Base-by-base conservation (phyloP, 331 rosid genomes). In the Erythrophleum ivorense region DNA sequence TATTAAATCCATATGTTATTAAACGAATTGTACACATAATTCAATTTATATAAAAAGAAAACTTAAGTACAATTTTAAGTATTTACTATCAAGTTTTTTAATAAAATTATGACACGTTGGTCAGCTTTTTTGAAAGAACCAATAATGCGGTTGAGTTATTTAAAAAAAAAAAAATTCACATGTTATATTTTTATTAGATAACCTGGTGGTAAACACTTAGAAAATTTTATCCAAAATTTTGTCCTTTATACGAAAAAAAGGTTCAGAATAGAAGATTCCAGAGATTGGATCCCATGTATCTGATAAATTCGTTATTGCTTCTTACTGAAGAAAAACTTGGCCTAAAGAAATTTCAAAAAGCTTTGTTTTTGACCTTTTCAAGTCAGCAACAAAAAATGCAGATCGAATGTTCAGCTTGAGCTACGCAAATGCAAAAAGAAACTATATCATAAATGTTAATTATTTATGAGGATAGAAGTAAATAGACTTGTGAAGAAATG, bases 391-490 rank as follows among this genome's bases (percentile, higher is more conserved):
- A 16, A 36, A 54, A 73, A 54, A 34, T 38, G 49, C n/a, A 38
- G 78, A 54, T 54, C 5, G 45, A 54, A 55, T 49, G 60, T 54
- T 48, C 74, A 65, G 74, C 54, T 66, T 12, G 24, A 78, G 53
- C 41, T 10, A 14, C 40, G n/a, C 75, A 78, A 36, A 31, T 48
- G 58, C 50, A 63, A 15, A 24, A 49, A 13, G 38, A 66, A 65
- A 66, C 7, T 2, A 52, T 65, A 21, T 34, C 14, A 38, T 36
- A 59, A 50, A 34, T 50, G 38, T 52, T 54, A 49, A 50, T 34
- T 66, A 8, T 64, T 77, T 53, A 14, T 19, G n/a, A 50, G 19
- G 41, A 5, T 62, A 18, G 43, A 40, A 62, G 57, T 4, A 45
- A 29, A 53, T 29, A 9, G 38, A 34, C 36, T 3, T 10, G 63